Evolutionary conservation across 1,139 yeast species (phyloP).

Genomic region (Hansenula anomala): DNA sequence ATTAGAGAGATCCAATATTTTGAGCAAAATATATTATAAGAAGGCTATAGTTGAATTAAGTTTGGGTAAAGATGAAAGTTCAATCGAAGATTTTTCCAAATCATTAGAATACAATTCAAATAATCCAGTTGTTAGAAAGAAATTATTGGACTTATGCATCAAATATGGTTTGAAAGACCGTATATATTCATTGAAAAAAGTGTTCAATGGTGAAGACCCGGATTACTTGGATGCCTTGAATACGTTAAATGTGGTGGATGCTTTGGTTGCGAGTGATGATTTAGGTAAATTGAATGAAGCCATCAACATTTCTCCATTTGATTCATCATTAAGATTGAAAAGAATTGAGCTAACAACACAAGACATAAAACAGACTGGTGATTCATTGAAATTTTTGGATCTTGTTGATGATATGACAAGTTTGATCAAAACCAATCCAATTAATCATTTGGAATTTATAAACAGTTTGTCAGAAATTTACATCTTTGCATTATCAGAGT

Average conservation of each 20-base stretch:
- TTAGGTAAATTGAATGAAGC: slow-evolving; percentile 16
- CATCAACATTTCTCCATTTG: slow-evolving; percentile 24
- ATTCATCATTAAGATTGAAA: slow-evolving; percentile 21
- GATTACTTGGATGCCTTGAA: slow-evolving; percentile 4
- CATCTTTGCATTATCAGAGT: slow-evolving; percentile 47
- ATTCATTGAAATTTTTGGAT: slow-evolving; percentile 11
- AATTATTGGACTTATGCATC: slow-evolving; percentile 39
- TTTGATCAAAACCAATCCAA: slow-evolving; percentile 14
- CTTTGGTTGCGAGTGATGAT: slow-evolving; percentile 8
- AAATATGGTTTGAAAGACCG: slow-evolving; percentile 40
- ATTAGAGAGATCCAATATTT: background rate
- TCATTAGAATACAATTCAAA: slow-evolving; percentile 35
- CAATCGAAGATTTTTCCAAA: slow-evolving; percentile 41
- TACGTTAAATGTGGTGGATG: slow-evolving; percentile 13
- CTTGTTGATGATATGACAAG: slow-evolving; percentile 18
- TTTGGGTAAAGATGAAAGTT: slow-evolving; percentile 40
- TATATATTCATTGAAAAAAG: slow-evolving; percentile 9
- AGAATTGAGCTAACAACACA: slow-evolving; percentile 27
- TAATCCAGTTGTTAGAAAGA: slow-evolving; percentile 38
- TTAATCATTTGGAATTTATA: slow-evolving; percentile 12
- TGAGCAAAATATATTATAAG: background rate
- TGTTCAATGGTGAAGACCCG: slow-evolving; percentile 5
- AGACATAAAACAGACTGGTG: slow-evolving; percentile 8
- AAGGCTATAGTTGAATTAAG: background rate
- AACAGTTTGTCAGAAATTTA: slow-evolving; percentile 35